phyloP scores from a whole-genome alignment of 331 rosid genomes.

The Acacia concinna region DNA sequence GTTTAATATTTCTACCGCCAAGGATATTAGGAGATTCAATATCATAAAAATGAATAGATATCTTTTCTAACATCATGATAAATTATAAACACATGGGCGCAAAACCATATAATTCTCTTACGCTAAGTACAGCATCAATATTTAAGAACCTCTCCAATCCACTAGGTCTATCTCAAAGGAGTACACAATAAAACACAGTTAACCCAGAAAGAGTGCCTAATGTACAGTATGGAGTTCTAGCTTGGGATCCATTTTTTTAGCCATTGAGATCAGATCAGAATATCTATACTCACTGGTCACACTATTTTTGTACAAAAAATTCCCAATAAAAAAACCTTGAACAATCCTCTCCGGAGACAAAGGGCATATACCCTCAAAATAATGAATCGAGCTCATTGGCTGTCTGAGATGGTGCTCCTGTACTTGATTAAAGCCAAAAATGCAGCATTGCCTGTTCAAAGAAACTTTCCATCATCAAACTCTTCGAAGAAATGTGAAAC shows the following conservation, averaged over 20 bases:
- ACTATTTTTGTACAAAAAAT: background rate
- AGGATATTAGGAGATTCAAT: background rate
- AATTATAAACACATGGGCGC: background rate
- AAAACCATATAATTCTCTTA: background rate
- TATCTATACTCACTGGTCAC: slow-evolving; percentile 5
- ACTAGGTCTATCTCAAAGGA: slow-evolving; percentile 21
- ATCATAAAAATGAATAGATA: background rate
- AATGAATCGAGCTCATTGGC: slow-evolving; percentile 19
- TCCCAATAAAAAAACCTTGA: background rate
- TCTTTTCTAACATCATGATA: background rate
- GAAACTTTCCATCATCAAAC: slow-evolving; percentile 28
- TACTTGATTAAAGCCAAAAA: slow-evolving; percentile 72
- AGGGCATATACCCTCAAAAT: slow-evolving; percentile 24
- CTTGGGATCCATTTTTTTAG: slow-evolving; percentile 25
- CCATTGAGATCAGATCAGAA: slow-evolving; percentile 22
- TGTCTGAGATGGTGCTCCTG: slow-evolving; percentile 21
- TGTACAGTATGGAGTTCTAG: slow-evolving; percentile 34
- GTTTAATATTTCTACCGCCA: slow-evolving; percentile 2
- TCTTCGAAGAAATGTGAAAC: background rate
- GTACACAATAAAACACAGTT: background rate
- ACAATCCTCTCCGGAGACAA: slow-evolving; percentile 20
- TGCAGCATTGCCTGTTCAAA: slow-evolving; percentile 84
- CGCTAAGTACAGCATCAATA: background rate
- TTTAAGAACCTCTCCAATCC: slow-evolving; percentile 3
- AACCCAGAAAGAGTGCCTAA: slow-evolving; percentile 21